These are phyloP conservation scores for Kandelia obovata DNA, from an alignment of 345 rosid species.

Conservation along the genomic window DNA sequence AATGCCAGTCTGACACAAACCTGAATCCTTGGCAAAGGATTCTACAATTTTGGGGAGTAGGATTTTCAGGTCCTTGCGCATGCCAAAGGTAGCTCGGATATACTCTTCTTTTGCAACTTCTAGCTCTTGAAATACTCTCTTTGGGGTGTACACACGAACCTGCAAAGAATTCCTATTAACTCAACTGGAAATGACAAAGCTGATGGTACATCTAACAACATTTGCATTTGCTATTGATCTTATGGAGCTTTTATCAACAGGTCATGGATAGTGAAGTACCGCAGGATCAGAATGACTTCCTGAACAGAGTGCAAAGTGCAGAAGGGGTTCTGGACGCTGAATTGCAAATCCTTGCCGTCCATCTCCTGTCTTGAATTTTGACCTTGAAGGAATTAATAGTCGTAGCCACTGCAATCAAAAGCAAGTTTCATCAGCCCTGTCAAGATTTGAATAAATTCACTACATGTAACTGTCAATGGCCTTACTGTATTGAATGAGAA, in stretches of 20 bases:
- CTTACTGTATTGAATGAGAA: too few relatives aligned
- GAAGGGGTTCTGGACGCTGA: constrained; percentile 63
- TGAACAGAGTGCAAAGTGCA: constrained; percentile 78
- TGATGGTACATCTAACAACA: too few relatives aligned
- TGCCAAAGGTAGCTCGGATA: constrained; percentile 64
- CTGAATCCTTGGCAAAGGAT: constrained; percentile 64
- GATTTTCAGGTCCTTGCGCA: constrained; percentile 69
- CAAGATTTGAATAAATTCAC: background rate
- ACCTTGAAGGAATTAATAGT: constrained; percentile 54
- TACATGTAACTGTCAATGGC: background rate
- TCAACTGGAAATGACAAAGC: background rate
- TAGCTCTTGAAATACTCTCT: constrained; percentile 72
- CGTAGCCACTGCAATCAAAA: constrained; percentile 71
- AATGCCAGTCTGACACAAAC: constrained; percentile 51
- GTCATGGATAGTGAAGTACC: constrained; percentile 38
- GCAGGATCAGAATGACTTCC: constrained; percentile 99
- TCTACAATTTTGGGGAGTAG: constrained; percentile 76
- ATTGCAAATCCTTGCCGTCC: constrained; percentile 61
- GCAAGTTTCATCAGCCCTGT: constrained; percentile 18
- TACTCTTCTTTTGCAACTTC: constrained; percentile 87
- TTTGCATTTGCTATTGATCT: too few relatives aligned
- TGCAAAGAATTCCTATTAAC: constrained; percentile 20
- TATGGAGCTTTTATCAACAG: too few relatives aligned
- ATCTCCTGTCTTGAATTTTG: constrained; percentile 74
- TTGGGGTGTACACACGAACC: constrained; percentile 80